phyloP scores from a whole-genome alignment of 192 early-diverging fungal species.

The Podila epigama region DNA sequence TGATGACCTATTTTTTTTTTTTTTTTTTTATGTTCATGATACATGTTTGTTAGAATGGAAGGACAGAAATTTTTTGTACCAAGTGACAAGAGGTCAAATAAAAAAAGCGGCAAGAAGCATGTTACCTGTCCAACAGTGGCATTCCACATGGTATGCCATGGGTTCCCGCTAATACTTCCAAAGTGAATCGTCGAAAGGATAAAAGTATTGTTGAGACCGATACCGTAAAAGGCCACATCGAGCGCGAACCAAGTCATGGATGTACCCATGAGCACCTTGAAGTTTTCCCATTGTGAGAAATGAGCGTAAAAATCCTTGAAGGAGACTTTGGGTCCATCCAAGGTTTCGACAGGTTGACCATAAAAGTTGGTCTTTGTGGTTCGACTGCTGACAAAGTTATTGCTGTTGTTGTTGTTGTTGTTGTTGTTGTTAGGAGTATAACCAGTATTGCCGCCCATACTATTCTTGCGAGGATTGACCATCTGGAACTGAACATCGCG shows the following conservation, averaged over 20 bases:
- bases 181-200: constrained; percentile 27
- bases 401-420: background rate
- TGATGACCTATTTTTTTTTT: constrained; percentile 14
- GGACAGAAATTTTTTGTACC: background rate
- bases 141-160: constrained; percentile 34
- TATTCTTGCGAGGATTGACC: constrained; percentile 16
- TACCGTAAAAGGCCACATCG: constrained; percentile 62
- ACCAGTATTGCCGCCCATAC: background rate
- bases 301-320: constrained; percentile 39
- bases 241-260: constrained; percentile 72
- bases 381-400: too few relatives aligned
- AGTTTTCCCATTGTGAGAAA: constrained; percentile 75
- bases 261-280: constrained; percentile 73
- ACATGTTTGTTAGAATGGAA: background rate
- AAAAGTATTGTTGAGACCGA: constrained; percentile 47
- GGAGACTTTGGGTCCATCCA: background rate
- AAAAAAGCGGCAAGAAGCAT: background rate
- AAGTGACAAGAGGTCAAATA: background rate
- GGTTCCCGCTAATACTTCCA: background rate
- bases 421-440: background rate
- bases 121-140: constrained; percentile 20
- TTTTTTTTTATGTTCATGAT: background rate
- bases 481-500: background rate
- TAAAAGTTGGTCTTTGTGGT: background rate
- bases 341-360: background rate